Evolutionary conservation across 805 yeast species (phyloP), one percentile per base, ranked within the genome.

Genomic region (Cephaloascus fragrans): DNA sequence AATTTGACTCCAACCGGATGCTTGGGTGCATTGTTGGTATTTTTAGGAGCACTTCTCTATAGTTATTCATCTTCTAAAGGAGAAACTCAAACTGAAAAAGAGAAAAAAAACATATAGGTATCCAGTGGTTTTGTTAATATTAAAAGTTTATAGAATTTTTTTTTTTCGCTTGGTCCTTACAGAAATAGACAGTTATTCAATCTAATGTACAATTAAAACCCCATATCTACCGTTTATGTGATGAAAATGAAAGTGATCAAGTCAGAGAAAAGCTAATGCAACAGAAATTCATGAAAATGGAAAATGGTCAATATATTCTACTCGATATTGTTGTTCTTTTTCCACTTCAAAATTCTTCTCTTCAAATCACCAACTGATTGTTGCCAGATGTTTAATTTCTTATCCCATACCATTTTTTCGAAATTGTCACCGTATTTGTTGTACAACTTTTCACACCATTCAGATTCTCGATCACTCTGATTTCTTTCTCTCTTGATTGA

Each of bases 391-490:
- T 90, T 90, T 45, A 89, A 68, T 57, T 83, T 83, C 60, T 74
- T 75, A 58, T 93, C 98, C 84, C 95, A 83, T 56, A 77, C 82
- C 98, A 93, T 93, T 50, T 80, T 84, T 36, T 73, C 80, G 55
- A 79, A 88, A 56, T 93, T 82, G 47, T 87, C 94, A 15, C 96
- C 96, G 53, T 93, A 78, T 56, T 86, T 87, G 17, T 74, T 75
- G 43, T 79, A 70, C 32, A 93, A 64, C 18, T 59, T 59, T 36
- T 56, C 60, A 33, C 85, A 57, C 95, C 96, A 87, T 26, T 72
- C 82, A 35, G 59, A 61, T 57, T 93, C 97, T 49, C 95, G 66
- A 33, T 71, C 81, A 44, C 86, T 75, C 48, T 76, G 83, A 17
- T 57, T 59, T 50, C 83, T 72, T 40, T 69, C 80, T 38, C 59